Base-by-base conservation (phyloP, 139 green algal species). In the Haematococcus lacustris region DNA sequence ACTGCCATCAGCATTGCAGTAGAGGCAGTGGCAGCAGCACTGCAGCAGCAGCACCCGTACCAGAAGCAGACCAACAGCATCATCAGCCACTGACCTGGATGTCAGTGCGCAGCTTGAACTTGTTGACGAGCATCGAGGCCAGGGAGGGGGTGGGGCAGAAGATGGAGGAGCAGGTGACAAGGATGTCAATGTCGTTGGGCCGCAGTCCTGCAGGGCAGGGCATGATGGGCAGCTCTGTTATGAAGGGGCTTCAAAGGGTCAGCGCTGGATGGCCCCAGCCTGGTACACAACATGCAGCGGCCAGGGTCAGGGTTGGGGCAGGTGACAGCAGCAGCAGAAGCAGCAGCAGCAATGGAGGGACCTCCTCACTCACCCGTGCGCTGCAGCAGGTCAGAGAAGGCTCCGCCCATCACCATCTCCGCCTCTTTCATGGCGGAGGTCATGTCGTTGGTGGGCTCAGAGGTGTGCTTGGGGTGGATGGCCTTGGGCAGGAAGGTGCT, bases 71-170 rank as follows among this genome's bases (percentile, higher is more conserved):
- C 53, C 4, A 21, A 64, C 4, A 4, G 9, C 33, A 7, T 34
- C 53, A 23, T 64, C 4, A 4, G 7, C 28, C n/a, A 21, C 30
- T 6, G 25, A 60, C 68, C 61, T 83, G 80, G 28, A 85, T 51
- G 61, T 88, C 88, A 40, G 68, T 68, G 1, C 86, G 78, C 80
- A 94, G 78, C 69, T 86, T 87, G 85, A 88, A 94, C 32, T 88
- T 63, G 85, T 94, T 94, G 6, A 94, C 80, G 1, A 94, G 74
- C 88, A 94, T 88, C 70, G 86, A 85, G 9, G 88, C 75, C 47
- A 96, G 74, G 67, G 86, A 93, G 47, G 90, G 90, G 9, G 88
- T 94, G 64, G 90, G 88, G 78, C 82, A 88, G 78, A 94, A 96
- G 75, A 94, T 88, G 65, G 73, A 86, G 68, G 70, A 83, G 35